These are phyloP conservation scores for Termitomyces sp. DNA, from an alignment of 1,284 basidiomycete species.

Conservation along the genomic window DNA sequence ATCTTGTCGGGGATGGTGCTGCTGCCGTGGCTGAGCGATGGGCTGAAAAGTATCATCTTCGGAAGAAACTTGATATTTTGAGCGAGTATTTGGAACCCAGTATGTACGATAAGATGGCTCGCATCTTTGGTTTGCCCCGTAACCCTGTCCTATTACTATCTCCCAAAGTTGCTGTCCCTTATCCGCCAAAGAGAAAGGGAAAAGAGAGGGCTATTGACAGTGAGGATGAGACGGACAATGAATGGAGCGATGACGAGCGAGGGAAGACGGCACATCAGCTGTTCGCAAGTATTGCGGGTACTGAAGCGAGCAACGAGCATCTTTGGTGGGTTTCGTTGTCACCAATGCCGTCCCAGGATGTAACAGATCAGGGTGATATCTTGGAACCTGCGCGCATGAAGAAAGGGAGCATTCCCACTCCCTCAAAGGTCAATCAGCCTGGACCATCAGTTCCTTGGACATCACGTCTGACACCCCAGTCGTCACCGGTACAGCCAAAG, in stretches of 20 bases:
- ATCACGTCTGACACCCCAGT: conserved; percentile 10
- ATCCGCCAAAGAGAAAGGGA: conserved; percentile 19
- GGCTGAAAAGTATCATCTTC: conserved; percentile 44
- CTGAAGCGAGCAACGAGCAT: conserved; percentile 26
- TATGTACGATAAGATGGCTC: conserved; percentile 25
- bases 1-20: conserved; percentile 53
- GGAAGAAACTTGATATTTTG: conserved; percentile 39
- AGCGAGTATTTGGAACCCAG: conserved; percentile 35
- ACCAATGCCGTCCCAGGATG: conserved; percentile 1
- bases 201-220: conserved; percentile 24
- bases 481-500: conserved; percentile 9
- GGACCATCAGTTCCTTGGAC: conserved; percentile 10
- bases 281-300: conserved; percentile 35
- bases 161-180: background rate
- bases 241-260: conserved; percentile 40
- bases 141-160: background rate
- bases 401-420: background rate
- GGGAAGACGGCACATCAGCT: conserved; percentile 46
- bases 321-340: conserved; percentile 28
- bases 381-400: conserved; percentile 9
- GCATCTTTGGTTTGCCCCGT: conserved; percentile 22
- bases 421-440: background rate
- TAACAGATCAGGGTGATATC: background rate
- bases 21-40: conserved; percentile 41
- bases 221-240: conserved; percentile 37